phyloP scores from a whole-genome alignment of 495 filamentous ascomycete genomes.

The Talaromyces nanjingensis region DNA sequence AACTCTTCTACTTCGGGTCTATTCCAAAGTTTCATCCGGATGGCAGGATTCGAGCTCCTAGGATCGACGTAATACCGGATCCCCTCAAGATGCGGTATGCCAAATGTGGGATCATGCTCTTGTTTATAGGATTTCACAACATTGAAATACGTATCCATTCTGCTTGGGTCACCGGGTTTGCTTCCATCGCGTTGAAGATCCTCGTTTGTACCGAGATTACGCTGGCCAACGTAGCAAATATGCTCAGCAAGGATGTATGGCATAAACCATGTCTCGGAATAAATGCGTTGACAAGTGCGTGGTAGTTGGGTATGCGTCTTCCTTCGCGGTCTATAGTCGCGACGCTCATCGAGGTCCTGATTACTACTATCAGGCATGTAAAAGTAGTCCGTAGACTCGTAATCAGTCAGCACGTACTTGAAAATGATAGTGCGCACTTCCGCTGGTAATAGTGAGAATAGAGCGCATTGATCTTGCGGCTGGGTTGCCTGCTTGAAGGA shows the following conservation, averaged over 20 bases:
- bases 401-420: slow-evolving; percentile 15
- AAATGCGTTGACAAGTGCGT: slow-evolving; percentile 16
- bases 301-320: slow-evolving; percentile 15
- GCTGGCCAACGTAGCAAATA: slow-evolving; percentile 12
- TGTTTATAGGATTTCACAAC: neutral
- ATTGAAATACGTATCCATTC: neutral
- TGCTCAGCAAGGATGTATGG: slow-evolving; percentile 21
- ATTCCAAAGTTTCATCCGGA: slow-evolving; percentile 6
- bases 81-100: neutral
- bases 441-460: slow-evolving; percentile 11
- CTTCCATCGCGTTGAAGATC: neutral
- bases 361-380: neutral
- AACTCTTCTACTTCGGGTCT: slow-evolving; percentile 7
- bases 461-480: neutral
- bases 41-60: neutral
- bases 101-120: neutral
- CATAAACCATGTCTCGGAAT: slow-evolving; percentile 22
- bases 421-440: slow-evolving; percentile 24
- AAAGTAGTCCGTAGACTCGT: slow-evolving; percentile 12
- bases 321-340: slow-evolving; percentile 13
- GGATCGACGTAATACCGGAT: neutral
- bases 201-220: neutral
- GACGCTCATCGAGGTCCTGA: neutral
- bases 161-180: neutral
- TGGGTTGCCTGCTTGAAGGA: neutral